Evolutionary conservation across 768 basidiomycete species (phyloP).

Genomic region (Suillus discolor): DNA sequence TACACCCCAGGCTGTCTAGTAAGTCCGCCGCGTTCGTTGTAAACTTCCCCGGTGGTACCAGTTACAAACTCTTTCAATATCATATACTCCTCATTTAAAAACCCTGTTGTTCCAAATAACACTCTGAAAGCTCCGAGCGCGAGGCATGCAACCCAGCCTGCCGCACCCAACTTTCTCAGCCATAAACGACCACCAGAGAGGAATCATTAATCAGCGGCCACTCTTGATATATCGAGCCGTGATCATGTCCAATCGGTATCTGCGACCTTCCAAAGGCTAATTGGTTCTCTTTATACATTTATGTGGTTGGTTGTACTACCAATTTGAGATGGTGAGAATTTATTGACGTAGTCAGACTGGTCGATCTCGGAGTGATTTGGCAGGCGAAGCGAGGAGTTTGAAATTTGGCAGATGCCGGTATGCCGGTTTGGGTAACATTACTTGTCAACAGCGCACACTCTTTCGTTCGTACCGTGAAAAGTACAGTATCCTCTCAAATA

Average conservation of each 20-base stretch:
- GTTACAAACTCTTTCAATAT: neutral
- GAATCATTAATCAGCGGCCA: neutral
- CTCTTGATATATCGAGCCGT: neutral
- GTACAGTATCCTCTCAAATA: too few relatives aligned
- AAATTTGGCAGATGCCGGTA: too few relatives aligned
- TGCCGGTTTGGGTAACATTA: too few relatives aligned
- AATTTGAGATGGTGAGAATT: too few relatives aligned
- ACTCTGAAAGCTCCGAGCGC: neutral
- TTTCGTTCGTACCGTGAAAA: too few relatives aligned
- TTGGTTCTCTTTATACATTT: neutral
- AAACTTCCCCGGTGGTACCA: neutral
- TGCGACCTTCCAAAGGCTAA: neutral
- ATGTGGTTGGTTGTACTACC: neutral
- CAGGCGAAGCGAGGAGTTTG: too few relatives aligned
- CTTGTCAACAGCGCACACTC: too few relatives aligned
- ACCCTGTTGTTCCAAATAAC: neutral
- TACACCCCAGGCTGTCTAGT: neutral
- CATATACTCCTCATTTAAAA: neutral
- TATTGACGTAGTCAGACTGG: too few relatives aligned
- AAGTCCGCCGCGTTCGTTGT: neutral
- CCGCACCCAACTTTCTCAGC: neutral
- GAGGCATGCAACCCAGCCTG: neutral
- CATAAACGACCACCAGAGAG: neutral
- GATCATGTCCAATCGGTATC: neutral
- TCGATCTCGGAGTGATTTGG: too few relatives aligned